Base-by-base conservation (phyloP, 2,329 filamentous ascomycete genomes). In the Aspergillus pseudoterreus region DNA sequence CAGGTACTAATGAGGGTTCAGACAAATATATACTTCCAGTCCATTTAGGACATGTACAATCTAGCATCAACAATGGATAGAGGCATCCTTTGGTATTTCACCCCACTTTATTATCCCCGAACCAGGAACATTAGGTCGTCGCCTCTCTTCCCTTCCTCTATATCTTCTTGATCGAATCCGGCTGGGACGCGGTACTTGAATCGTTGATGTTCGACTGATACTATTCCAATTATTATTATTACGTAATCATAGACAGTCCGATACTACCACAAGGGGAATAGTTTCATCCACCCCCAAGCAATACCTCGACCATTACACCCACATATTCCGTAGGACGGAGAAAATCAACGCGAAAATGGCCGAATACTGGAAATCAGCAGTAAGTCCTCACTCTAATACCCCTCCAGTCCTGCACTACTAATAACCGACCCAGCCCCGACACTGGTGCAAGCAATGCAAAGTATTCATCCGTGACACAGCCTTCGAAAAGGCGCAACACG, bases 401-500 rank as follows among this genome's bases (percentile, higher is more conserved):
- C 27, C 24, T 15, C 9, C 4, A 22, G 9, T 14, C 30, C 27
- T 43, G 11, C 10, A 35, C 27, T 10, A 11, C 22, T 19, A 48
- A 38, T 63, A 69, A 17, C n/a, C 15, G 11, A 10, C 41, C 45
- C 50, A 85, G 70, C 92, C 92, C 5, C 92, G 87, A 69, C 95
- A 95, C 76, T 97, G 92, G 91, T 99, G 94, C 82, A 97, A 97
- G 72, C 90, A 96, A 78, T 99, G 94, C 82, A 83, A 84, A 67
- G 83, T 82, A 67, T 97, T 85, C 72, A 88, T 99, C 45, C 88
- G 90, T 73, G 94, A 99, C 77, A 96, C 92, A 19, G 86, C 90
- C 61, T 84, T 96, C 71, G 92, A 96, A 71, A 87, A 86, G 62
- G 81, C 85, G 58, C 92, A 96, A 72, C 92, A 96, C 74, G 92